Evolutionary conservation across 306 rosid genomes (phyloP), one percentile per base, ranked within the genome.

Genomic region (Alnus rubra): DNA sequence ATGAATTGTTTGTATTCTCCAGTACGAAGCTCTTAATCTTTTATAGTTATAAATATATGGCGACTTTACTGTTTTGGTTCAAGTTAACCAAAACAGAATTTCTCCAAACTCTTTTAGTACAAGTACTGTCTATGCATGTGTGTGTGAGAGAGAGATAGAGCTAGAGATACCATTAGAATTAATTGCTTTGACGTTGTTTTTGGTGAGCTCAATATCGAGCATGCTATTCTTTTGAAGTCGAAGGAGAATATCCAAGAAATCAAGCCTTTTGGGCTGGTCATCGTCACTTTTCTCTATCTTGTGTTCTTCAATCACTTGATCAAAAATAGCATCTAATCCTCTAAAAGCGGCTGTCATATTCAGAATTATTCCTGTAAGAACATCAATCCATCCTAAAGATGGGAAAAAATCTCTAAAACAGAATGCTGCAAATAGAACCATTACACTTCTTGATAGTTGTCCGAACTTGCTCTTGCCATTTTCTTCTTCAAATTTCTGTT

Each of bases 351-450:
- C 2, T 65, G n/a, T n/a, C 23, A 86, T 45, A 2, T 54, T 7
- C 1, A 13, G 52, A 7, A 12, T 30, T 9, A 76, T 23, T 4
- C 87, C 87, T 1, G 73, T 83, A 30, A 83, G 37, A 28, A 4
- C 55, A 73, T 83, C 87, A 16, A 86, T 5, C 83, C 89, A 86
- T 8, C 80, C 14, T 9, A 77, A 45, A 69, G 28, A 35, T 52
- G 80, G 80, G 30, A 67, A 77, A 31, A 51, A 67, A 77, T 77
- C 74, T 3, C 28, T 19, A 23, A 68, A 1, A 42, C 54, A 67
- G 19, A 77, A 68, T 42, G 74, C 52, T n/a, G 55, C 4, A 4
- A 77, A 0, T 53, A 52, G 28, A 68, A 18, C 31, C 65, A 19
- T 37, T 4, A 16, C 42, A 37, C 11, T 37, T 67, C 68, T 79